Conservation (phyloP, 306 rosid genomes). For the Inga leiocalycina region DNA sequence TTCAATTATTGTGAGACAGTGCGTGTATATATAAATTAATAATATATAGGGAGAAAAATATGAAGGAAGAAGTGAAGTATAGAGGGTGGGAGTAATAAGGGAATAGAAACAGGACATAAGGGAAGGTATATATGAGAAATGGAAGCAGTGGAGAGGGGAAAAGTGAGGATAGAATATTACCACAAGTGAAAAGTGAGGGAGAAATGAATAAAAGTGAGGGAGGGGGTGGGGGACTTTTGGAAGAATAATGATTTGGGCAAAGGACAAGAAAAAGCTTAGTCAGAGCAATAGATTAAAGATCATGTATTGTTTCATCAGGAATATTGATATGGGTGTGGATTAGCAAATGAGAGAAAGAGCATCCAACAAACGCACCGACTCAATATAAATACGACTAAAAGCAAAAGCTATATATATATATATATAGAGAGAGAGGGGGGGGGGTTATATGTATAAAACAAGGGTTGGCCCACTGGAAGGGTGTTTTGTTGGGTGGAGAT, state of each 20-base stretch:
- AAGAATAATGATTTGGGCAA: conserved; percentile 31
- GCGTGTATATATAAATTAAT: no score
- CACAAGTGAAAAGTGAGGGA: neutral
- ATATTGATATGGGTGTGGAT: neutral
- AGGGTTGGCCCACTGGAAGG: conserved; percentile 60
- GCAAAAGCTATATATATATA: conserved; percentile 20
- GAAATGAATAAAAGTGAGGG: neutral
- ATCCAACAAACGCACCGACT: conserved; percentile 66
- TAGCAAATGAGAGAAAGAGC: neutral
- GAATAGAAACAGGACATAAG: no score
- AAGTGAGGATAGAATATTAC: conserved; percentile 34
- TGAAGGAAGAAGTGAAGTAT: no score
- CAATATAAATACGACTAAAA: conserved; percentile 23
- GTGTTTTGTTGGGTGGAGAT: conserved; percentile 45
- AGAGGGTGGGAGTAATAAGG: neutral
- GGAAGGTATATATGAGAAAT: neutral
- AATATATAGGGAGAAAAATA: no score
- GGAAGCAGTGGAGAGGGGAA: neutral
- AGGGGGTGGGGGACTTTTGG: neutral
- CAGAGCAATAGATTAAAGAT: conserved; percentile 22
- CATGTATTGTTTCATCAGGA: conserved; percentile 26
- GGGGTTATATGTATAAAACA: neutral
- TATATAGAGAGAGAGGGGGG: rapidly evolving
- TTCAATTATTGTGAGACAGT: neutral
- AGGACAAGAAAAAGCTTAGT: conserved; percentile 49